A percentile compares a stretch with the other conserved stretches of the same genome.
These are phyloP conservation scores for Eucalyptus albens DNA, from an alignment of 345 rosid genomes.

Conservation along the genomic window DNA sequence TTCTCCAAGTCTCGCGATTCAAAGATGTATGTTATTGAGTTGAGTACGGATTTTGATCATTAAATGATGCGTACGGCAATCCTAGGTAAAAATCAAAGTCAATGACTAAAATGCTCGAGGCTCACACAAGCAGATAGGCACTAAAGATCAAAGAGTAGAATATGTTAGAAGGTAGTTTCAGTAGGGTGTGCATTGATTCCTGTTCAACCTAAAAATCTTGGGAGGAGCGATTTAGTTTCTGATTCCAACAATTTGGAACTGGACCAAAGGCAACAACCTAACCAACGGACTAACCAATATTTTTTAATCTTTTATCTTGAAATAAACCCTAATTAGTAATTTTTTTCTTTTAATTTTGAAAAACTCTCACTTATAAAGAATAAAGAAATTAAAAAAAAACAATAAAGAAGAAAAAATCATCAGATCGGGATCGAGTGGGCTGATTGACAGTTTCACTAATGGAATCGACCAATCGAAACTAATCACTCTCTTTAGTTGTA, in stretches of 20 bases:
- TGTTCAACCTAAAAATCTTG: background rate
- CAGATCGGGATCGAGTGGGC: too few relatives aligned
- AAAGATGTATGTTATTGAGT: background rate
- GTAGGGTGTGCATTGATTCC: background rate
- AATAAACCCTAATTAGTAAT: too few relatives aligned
- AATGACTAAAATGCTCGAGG: fast-evolving
- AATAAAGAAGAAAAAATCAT: background rate
- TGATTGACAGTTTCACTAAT: background rate
- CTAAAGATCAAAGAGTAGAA: background rate
- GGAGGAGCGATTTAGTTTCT: fast-evolving
- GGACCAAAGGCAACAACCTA: background rate
- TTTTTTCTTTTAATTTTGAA: too few relatives aligned
- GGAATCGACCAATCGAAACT: background rate
- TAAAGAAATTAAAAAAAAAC: too few relatives aligned
- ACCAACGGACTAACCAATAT: background rate
- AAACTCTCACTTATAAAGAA: background rate
- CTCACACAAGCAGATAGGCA: background rate
- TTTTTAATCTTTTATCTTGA: background rate
- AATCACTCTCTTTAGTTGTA: background rate
- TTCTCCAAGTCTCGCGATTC: background rate
- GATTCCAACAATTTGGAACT: background rate
- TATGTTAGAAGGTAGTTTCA: background rate
- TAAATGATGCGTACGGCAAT: background rate
- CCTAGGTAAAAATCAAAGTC: background rate
- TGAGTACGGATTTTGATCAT: background rate